phyloP scores from a whole-genome alignment of 148 eudicot genomes.

The Silene conica region DNA sequence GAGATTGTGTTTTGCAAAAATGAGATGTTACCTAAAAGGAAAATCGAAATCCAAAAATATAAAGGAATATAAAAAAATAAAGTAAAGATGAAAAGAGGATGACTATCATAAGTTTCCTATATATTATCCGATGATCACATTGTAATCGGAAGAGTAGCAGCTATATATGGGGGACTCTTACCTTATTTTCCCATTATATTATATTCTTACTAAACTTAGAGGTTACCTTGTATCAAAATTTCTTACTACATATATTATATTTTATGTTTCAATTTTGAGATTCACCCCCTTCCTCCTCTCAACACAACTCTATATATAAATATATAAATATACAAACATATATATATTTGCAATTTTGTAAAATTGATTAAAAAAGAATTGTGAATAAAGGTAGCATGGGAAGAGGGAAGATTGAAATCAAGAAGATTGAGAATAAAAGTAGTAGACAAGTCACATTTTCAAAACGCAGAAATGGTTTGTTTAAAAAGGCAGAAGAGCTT shows the following conservation, averaged over 20 bases:
- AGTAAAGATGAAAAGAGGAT: constrained; percentile 7
- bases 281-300: constrained; percentile 2
- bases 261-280: too few relatives aligned
- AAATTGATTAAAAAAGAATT: not conserved
- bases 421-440: constrained; percentile 60
- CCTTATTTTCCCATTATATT: constrained; percentile 10
- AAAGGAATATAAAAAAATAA: not conserved
- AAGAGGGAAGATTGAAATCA: constrained; percentile 61
- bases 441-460: constrained; percentile 78
- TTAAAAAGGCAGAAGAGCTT: constrained; percentile 68
- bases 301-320: constrained; percentile 1
- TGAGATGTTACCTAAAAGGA: not conserved
- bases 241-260: constrained; percentile 21
- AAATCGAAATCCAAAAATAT: constrained; percentile 4
- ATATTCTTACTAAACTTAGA: constrained; percentile 25
- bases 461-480: constrained; percentile 55
- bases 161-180: constrained; percentile 29
- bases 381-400: constrained; percentile 31
- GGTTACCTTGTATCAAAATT: constrained; percentile 17
- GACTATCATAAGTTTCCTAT: constrained; percentile 19
- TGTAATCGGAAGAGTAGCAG: constrained; percentile 8
- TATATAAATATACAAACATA: not conserved
- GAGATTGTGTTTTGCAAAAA: not conserved
- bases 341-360: not conserved
- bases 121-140: constrained; percentile 21